Evolutionary conservation across 169 alveolate genomes (phyloP), one percentile per base, ranked within the genome.

Genomic region (Plasmodium inui): DNA sequence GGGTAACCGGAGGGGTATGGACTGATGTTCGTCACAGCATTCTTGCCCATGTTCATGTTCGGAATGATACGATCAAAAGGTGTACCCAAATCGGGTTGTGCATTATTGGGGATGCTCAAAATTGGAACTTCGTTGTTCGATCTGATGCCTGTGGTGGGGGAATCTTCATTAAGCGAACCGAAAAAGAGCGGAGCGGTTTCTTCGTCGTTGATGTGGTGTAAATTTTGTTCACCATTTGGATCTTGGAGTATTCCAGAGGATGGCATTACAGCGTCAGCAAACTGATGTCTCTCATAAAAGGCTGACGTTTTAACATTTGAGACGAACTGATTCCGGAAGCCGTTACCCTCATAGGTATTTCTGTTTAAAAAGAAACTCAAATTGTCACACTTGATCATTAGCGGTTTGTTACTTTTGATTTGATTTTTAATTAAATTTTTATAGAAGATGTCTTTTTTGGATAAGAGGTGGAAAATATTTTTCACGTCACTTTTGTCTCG

Each of bases 361-460:
- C 50, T 83, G 41, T 41, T 32, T 67, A 83, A 41, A 67, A 83
- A 39, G 30, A 83, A 70, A 83, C 32, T 83, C 30, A 83, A 41
- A 30, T 83, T 41, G 37, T 67, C 74, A 10, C 92, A 83, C 28
- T 70, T 83, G 19, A 83, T 83, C 92, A 67, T 39, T n/a, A 83
- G 17, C 4, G 92, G 92, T 41, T 83, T 83, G 70, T 70, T 67
- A 44, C 32, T 83, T 53, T 83, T 67, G 41, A 83, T 34, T 37
- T 83, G 34, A 37, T 34, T 83, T 32, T 83, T 83, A 10, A 83
- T 39, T 28, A 79, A 28, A 37, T 83, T 83, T 67, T 83, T 41
- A 44, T 83, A 83, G 32, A 83, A 26, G 9, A 83, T 83, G 50
- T 83, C 92, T 83, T 83, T 83, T 83, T 53, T 67, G 41, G 81